Evolutionary conservation across 345 rosid genomes (phyloP), one percentile per base, ranked within the genome.

Genomic region (Camelina sativa): DNA sequence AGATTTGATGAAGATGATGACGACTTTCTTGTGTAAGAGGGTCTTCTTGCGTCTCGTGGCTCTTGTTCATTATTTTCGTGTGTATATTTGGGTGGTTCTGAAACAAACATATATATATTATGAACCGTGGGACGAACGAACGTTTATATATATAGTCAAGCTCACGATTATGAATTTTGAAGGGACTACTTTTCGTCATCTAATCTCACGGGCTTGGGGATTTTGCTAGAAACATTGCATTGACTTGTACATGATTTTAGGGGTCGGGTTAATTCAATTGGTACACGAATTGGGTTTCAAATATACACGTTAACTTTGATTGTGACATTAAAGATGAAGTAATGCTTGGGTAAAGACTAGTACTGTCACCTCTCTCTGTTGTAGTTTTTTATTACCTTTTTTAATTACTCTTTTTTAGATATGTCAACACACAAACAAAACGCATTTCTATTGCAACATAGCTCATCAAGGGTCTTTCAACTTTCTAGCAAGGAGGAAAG

Each of bases 281-380:
- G 76, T 76, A 64, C 76, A 69, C 75, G 75, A 64, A 5, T 76
- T 70, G 67, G 66, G 72, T 55, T 62, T 56, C 20, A 55, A 2
- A 5, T 55, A 4, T 40, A 71, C 80, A 76, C 76, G 76, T 76
- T 76, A 76, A 54, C 76, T 47, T 63, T 7, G 72, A 76, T 38
- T 70, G 61, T 37, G 80, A 76, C 76, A 64, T 56, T 35, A 25
- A 47, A 63, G 60, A 30, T 70, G 67, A 64, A 70, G 54, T 76
- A 76, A 71, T 37, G 61, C 62, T 56, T 76, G 55, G 64, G 53
- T 63, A 64, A 76, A 55, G 43, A 35, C 25, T 1, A 52, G 23
- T 32, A 40, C 20, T 54, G 64, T 44, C 75, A 76, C 79, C 56
- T 7, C 22, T 51, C 62, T 51, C 62, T 61, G 2, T 28, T 67